Evolutionary conservation across 75 land plant species (phyloP).

Genomic region (Chamaecyparis obtusa): DNA sequence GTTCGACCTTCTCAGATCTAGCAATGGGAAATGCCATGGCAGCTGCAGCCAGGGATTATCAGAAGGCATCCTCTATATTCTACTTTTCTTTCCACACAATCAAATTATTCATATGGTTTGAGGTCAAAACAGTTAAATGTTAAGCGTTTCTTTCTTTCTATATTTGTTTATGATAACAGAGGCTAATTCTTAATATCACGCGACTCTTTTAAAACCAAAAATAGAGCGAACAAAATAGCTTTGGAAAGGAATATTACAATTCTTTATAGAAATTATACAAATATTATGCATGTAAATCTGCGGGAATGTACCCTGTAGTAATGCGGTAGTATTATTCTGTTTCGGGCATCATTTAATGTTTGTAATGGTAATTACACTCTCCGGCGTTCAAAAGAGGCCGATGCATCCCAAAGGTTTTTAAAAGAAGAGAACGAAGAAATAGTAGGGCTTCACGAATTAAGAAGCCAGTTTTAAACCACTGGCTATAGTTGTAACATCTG

Average conservation of each 20-base stretch:
- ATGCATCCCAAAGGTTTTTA: not conserved
- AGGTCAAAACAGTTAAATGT: not conserved
- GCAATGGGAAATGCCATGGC: slow-evolving; percentile 86
- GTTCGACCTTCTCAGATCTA: slow-evolving; percentile 68
- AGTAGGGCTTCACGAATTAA: not conserved
- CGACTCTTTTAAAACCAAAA: not conserved
- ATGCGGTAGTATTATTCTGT: not conserved
- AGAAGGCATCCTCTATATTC: slow-evolving; percentile 54
- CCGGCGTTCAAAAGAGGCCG: not conserved
- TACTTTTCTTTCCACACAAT: not conserved
- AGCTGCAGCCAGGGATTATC: slow-evolving; percentile 93
- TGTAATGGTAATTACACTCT: not conserved
- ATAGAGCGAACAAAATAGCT: not conserved
- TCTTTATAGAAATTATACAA: too few relatives aligned
- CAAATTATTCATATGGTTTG: not conserved
- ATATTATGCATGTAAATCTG: not conserved
- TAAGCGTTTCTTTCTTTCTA: too few relatives aligned
- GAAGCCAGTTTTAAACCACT: not conserved
- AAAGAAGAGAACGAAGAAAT: not conserved
- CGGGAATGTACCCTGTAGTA: not conserved
- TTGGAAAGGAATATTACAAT: too few relatives aligned
- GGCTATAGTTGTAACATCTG: not conserved
- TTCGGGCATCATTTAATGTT: not conserved
- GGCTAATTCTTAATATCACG: not conserved
- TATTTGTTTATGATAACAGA: not conserved